phyloP scores from a whole-genome alignment of 2,329 filamentous ascomycete genomes.

The Hymenoscyphus infarciens region DNA sequence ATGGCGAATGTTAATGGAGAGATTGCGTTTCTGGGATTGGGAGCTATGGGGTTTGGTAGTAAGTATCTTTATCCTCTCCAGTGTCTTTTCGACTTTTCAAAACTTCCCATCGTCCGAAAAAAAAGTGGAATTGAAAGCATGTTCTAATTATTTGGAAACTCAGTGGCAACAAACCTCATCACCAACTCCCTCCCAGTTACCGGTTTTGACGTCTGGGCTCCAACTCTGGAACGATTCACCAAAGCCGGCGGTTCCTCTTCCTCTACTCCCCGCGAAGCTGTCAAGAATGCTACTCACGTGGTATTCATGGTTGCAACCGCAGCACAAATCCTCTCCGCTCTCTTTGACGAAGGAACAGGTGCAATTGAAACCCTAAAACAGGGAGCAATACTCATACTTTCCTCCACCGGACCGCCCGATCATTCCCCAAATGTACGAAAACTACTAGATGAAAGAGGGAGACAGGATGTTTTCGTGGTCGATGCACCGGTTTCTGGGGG shows the following conservation, averaged over 20 bases:
- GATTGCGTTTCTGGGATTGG: constrained; percentile 12
- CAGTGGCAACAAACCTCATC: constrained; percentile 67
- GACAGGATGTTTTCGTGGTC: constrained; percentile 62
- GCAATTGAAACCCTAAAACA: constrained; percentile 49
- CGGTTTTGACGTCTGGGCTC: constrained; percentile 67
- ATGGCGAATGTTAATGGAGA: constrained; percentile 6
- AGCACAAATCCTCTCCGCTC: constrained; percentile 61
- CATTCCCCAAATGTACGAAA: constrained; percentile 60
- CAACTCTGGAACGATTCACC: constrained; percentile 63
- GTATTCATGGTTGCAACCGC: constrained; percentile 76
- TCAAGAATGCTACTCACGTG: constrained; percentile 55
- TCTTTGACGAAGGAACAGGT: constrained; percentile 57
- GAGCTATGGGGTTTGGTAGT: constrained; percentile 13
- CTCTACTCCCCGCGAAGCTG: constrained; percentile 58
- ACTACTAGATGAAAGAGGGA: constrained; percentile 51
- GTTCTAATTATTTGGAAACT: background rate
- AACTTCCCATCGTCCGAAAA: background rate
- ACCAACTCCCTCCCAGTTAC: constrained; percentile 63
- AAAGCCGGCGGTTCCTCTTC: constrained; percentile 58
- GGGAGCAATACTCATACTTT: constrained; percentile 58
- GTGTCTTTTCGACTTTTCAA: background rate
- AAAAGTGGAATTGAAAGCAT: background rate
- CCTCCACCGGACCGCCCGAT: constrained; percentile 66
- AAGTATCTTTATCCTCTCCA: background rate
- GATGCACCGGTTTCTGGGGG: constrained; percentile 73